Evolutionary conservation across 2,329 filamentous ascomycete species (phyloP).

Genomic region (Clarireedia paspali): DNA sequence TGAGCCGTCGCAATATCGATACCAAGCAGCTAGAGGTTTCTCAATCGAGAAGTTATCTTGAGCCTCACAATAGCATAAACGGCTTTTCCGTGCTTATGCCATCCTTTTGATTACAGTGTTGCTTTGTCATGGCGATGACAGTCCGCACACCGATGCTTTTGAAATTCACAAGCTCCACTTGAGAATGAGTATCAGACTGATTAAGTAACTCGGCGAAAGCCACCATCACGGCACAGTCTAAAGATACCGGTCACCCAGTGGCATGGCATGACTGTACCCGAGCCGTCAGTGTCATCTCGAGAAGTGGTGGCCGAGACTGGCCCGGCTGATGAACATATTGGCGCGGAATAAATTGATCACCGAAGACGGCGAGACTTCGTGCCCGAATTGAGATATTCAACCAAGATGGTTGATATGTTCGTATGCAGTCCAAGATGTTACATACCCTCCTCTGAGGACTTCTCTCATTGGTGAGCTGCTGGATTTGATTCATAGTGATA

Average conservation of each 20-base stretch:
- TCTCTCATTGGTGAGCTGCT: too few species aligned
- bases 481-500: too few species aligned
- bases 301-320: not conserved
- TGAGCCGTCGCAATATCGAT: not conserved
- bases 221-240: not conserved
- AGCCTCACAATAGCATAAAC: not conserved
- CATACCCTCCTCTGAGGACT: too few species aligned
- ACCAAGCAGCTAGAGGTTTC: not conserved
- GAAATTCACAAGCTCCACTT: not conserved
- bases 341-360: too few species aligned
- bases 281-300: not conserved
- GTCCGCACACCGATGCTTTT: not conserved
- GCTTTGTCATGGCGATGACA: not conserved
- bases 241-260: not conserved
- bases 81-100: not conserved
- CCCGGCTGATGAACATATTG: not conserved
- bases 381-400: too few species aligned
- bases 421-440: too few species aligned
- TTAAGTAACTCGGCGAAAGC: too few species aligned
- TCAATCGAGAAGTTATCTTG: not conserved
- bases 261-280: slow-evolving; percentile 1
- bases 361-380: too few species aligned
- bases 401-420: too few species aligned
- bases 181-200: not conserved
- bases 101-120: not conserved